Percentiles rank a stretch among this genome's conserved stretches.
phyloP scores from a whole-genome alignment of 179 eudicot genomes.

The Sideroxylon spinosum region DNA sequence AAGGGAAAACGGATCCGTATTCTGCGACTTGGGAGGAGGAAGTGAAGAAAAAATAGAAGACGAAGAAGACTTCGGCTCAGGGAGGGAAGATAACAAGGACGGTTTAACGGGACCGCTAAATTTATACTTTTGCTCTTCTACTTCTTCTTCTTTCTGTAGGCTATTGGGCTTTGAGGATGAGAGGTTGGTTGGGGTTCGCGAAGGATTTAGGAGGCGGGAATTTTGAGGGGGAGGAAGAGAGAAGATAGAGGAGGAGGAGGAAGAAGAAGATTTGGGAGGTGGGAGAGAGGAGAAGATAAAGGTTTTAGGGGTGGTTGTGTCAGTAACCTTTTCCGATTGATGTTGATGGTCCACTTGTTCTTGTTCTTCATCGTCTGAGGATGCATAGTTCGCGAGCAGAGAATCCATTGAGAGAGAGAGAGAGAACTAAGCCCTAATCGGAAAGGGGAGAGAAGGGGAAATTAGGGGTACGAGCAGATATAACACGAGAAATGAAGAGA shows the following conservation, averaged over 20 bases:
- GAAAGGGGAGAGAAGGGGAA: not conserved
- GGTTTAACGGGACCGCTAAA: not conserved
- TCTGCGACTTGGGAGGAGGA: slow-evolving; percentile 26
- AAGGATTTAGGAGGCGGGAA: slow-evolving; percentile 25
- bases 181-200: slow-evolving; percentile 18
- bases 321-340: not conserved
- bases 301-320: not conserved
- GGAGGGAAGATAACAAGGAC: slow-evolving; percentile 22
- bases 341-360: slow-evolving; percentile 9
- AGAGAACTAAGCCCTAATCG: not conserved
- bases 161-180: not conserved
- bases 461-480: not conserved
- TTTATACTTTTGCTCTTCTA: not conserved
- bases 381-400: slow-evolving; percentile 57
- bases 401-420: slow-evolving; percentile 57
- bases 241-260: slow-evolving; percentile 25
- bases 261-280: slow-evolving; percentile 36
- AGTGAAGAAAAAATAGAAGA: slow-evolving; percentile 27
- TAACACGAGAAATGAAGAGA: not conserved
- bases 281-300: slow-evolving; percentile 40
- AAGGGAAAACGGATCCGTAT: slow-evolving; percentile 17
- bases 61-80: slow-evolving; percentile 8
- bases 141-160: not conserved
- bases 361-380: slow-evolving; percentile 61
- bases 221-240: slow-evolving; percentile 42